Percentiles rank a stretch among this genome's conserved stretches.
Evolutionary conservation across 139 green algal species (phyloP).

Genomic region (Volvox africanus): DNA sequence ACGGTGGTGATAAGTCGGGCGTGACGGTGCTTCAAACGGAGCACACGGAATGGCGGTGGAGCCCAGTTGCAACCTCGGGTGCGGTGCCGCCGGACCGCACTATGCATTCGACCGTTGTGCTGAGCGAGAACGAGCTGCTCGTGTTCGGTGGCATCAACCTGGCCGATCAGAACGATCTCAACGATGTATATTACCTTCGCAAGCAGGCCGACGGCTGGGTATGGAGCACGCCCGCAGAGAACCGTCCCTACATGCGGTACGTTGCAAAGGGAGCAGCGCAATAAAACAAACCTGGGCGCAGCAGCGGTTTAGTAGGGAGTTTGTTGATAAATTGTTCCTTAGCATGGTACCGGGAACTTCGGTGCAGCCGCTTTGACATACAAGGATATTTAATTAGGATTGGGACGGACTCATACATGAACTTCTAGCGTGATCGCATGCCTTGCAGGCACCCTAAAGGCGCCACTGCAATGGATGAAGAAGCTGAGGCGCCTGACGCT

Average conservation of each 20-base stretch:
- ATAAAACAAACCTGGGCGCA: too few relatives aligned
- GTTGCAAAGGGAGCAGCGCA: background rate
- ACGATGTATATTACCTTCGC: slow-evolving; percentile 72
- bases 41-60: slow-evolving; percentile 67
- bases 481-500: background rate
- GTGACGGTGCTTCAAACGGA: slow-evolving; percentile 73
- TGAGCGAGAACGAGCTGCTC: slow-evolving; percentile 62
- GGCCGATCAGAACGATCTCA: slow-evolving; percentile 68
- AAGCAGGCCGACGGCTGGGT: slow-evolving; percentile 69
- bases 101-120: slow-evolving; percentile 58
- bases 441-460: background rate
- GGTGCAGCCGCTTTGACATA: too few relatives aligned
- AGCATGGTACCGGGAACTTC: too few relatives aligned
- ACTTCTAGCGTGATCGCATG: too few relatives aligned
- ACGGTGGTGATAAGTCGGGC: slow-evolving; percentile 78
- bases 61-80: slow-evolving; percentile 25
- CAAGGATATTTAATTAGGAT: too few relatives aligned
- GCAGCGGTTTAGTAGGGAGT: too few relatives aligned
- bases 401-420: too few relatives aligned
- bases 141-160: slow-evolving; percentile 78
- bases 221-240: slow-evolving; percentile 64
- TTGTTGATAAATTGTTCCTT: too few relatives aligned
- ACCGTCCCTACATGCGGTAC: slow-evolving; percentile 63
- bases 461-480: slow-evolving; percentile 3
- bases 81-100: slow-evolving; percentile 63